A percentile compares a stretch with the other conserved stretches of the same genome.
Conservation (phyloP, 2,329 filamentous ascomycete genomes). For the Sclerotinia glacialis region DNA sequence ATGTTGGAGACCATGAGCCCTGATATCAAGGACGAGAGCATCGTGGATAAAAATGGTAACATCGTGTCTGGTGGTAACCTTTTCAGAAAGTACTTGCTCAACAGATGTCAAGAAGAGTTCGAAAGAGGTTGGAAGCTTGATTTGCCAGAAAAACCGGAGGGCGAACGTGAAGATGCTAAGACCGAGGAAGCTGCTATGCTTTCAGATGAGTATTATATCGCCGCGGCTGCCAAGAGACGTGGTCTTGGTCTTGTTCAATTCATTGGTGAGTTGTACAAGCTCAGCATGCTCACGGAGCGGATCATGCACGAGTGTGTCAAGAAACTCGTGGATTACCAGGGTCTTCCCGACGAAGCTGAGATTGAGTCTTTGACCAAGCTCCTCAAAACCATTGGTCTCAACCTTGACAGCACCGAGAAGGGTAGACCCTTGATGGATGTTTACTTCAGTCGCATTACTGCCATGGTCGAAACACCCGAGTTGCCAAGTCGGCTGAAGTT, state of each 20-base stretch:
- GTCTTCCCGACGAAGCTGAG: conserved; percentile 89
- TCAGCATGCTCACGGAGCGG: conserved; percentile 95
- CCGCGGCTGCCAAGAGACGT: conserved; percentile 90
- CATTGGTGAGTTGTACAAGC: conserved; percentile 98
- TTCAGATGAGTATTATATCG: conserved; percentile 94
- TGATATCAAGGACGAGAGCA: conserved; percentile 92
- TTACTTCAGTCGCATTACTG: conserved; percentile 87
- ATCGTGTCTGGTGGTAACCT: conserved; percentile 88
- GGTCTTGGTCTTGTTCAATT: conserved; percentile 98
- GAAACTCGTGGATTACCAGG: conserved; percentile 94
- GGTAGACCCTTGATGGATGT: conserved; percentile 83
- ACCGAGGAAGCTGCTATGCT: conserved; percentile 74
- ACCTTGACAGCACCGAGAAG: conserved; percentile 80
- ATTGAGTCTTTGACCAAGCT: conserved; percentile 94
- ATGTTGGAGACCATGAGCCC: conserved; percentile 95
- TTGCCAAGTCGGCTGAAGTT: conserved; percentile 87
- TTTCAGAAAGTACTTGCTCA: conserved; percentile 98
- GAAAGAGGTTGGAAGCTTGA: conserved; percentile 96
- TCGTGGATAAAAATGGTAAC: conserved; percentile 84
- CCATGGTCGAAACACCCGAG: conserved; percentile 74
- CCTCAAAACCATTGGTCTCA: conserved; percentile 83
- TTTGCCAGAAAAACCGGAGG: conserved; percentile 74
- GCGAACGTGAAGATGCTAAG: conserved; percentile 52
- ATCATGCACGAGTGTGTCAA: conserved; percentile 99
- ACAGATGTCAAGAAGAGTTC: conserved; percentile 98